phyloP scores from a whole-genome alignment of 2,329 filamentous ascomycete species.

The Clonostachys sp. region DNA sequence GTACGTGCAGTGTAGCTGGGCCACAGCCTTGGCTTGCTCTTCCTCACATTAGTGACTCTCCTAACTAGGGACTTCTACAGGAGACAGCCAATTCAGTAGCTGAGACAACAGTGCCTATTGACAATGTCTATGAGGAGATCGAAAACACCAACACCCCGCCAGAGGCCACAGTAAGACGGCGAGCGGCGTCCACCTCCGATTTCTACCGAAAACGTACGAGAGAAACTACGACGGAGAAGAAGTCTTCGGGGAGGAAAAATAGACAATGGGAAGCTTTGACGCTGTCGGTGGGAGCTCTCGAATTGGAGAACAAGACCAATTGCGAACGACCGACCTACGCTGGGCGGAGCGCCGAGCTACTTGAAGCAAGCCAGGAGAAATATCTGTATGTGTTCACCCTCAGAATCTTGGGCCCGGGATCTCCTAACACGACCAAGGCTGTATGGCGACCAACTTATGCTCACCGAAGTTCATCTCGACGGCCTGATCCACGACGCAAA shows the following conservation, averaged over 20 bases:
- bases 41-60: too few relatives aligned
- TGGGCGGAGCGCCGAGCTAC: constrained; percentile 58
- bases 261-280: constrained; percentile 47
- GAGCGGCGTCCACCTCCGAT: constrained; percentile 72
- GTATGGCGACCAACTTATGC: constrained; percentile 75
- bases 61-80: background rate
- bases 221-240: constrained; percentile 37
- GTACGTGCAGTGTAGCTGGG: constrained; percentile 30
- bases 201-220: constrained; percentile 61
- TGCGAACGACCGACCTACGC: constrained; percentile 11
- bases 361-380: constrained; percentile 79
- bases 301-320: constrained; percentile 14
- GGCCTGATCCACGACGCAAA: constrained; percentile 74
- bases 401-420: background rate
- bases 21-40: too few relatives aligned
- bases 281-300: constrained; percentile 13
- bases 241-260: constrained; percentile 29
- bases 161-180: constrained; percentile 57
- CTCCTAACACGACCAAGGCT: constrained; percentile 36
- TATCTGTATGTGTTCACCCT: constrained; percentile 60
- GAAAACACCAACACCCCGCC: constrained; percentile 56
- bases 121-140: constrained; percentile 53
- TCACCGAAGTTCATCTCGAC: constrained; percentile 79
- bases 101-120: constrained; percentile 50
- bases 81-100: constrained; percentile 47